A percentile compares a stretch with the other conserved stretches of the same genome.
These are phyloP conservation scores for Pistacia integerrima DNA, from an alignment of 345 rosid genomes.

Conservation along the genomic window DNA sequence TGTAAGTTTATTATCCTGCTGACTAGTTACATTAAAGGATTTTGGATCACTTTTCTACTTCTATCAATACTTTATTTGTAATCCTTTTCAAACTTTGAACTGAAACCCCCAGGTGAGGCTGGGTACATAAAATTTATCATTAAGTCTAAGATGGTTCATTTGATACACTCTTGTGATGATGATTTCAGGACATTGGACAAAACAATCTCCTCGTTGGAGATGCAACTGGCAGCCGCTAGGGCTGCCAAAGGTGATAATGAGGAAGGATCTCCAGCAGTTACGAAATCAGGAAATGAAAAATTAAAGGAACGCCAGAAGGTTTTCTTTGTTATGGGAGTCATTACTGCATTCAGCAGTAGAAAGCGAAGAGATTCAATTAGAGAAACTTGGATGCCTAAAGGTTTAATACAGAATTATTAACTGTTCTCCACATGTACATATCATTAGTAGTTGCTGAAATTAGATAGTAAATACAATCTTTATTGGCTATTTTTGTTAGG, in stretches of 20 bases:
- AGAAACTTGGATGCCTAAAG: constrained; percentile 80
- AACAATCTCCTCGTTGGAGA: constrained; percentile 73
- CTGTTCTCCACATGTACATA: background rate
- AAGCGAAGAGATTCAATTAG: constrained; percentile 79
- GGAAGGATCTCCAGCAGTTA: constrained; percentile 42
- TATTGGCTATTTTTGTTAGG: constrained; percentile 44
- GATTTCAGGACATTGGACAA: constrained; percentile 65
- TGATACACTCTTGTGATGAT: constrained; percentile 10
- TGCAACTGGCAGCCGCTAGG: constrained; percentile 81
- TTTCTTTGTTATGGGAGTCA: constrained; percentile 82
- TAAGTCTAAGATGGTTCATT: constrained; percentile 8
- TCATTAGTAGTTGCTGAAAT: background rate
- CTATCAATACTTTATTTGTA: background rate
- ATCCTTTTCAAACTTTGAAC: background rate
- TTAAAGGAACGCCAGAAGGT: constrained; percentile 58
- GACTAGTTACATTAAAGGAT: constrained; percentile 9
- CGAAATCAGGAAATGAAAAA: constrained; percentile 42
- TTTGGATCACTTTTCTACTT: background rate
- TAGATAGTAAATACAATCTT: constrained; percentile 8
- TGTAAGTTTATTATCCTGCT: constrained; percentile 45
- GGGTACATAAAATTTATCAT: background rate
- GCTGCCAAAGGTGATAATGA: constrained; percentile 48
- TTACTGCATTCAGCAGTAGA: constrained; percentile 83
- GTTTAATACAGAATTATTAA: constrained; percentile 28
- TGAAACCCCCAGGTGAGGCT: background rate